Evolutionary conservation across 352 stramenopile genomes (phyloP).

Genomic region (Hyaloperonospora arabidopsidis): DNA sequence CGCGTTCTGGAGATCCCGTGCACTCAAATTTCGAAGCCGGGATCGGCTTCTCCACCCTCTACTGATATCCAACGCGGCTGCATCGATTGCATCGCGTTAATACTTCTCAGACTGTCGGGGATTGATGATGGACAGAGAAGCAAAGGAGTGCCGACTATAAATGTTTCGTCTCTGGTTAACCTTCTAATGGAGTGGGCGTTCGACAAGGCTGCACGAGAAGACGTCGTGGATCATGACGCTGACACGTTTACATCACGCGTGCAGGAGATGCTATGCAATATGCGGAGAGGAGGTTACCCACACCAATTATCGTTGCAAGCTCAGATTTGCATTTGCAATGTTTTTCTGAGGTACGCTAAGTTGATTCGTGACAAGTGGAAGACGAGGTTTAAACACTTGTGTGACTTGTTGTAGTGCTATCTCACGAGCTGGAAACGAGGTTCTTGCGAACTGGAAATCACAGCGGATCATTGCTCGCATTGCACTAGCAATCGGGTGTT

Average conservation of each 20-base stretch:
- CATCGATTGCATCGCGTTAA: conserved; percentile 56
- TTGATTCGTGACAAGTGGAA: not conserved
- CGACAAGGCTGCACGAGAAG: conserved; percentile 4
- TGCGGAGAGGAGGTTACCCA: conserved; percentile 8
- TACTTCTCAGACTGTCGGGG: conserved; percentile 27
- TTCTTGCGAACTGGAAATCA: conserved; percentile 23
- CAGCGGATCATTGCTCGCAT: conserved; percentile 18
- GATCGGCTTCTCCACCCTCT: conserved; percentile 28
- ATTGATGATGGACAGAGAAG: not conserved
- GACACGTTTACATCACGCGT: conserved; percentile 10
- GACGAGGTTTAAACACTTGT: not conserved
- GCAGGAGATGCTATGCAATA: conserved; percentile 13
- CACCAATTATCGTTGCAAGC: conserved; percentile 32
- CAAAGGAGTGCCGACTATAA: not conserved
- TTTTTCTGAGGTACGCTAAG: conserved; percentile 45
- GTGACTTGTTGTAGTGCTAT: conserved; percentile 18
- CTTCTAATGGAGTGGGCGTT: conserved; percentile 39
- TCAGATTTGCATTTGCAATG: conserved; percentile 57
- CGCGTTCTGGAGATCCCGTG: conserved; percentile 45
- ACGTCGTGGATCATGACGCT: not conserved
- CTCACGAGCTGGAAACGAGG: conserved; percentile 17
- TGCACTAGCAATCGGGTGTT: conserved; percentile 13
- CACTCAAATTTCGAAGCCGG: conserved; percentile 7
- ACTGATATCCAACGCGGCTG: conserved; percentile 59
- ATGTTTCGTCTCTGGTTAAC: conserved; percentile 19